Percentiles rank a stretch among this genome's conserved stretches.
Evolutionary conservation across 1,284 basidiomycete species (phyloP).

Genomic region (Sporisorium graminicola): DNA sequence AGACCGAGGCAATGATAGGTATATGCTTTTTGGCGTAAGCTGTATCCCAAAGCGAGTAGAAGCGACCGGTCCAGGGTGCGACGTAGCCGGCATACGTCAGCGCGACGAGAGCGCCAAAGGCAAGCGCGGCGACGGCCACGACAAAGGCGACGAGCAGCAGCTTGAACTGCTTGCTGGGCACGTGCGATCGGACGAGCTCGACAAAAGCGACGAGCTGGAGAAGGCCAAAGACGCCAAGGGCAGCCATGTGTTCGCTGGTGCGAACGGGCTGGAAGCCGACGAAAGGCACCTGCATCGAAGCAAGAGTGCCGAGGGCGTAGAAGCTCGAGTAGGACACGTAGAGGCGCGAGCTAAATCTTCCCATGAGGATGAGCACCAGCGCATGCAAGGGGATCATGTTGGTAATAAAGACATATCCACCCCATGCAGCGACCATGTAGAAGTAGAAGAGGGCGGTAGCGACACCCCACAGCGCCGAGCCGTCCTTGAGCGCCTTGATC

Average conservation of each 20-base stretch:
- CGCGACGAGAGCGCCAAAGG: constrained; percentile 71
- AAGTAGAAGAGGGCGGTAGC: constrained; percentile 96
- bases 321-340: constrained; percentile 97
- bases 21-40: constrained; percentile 97
- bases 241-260: constrained; percentile 99
- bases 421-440: constrained; percentile 99
- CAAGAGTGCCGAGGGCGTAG: constrained; percentile 96
- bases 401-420: constrained; percentile 99
- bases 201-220: constrained; percentile 96
- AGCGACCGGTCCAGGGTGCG: constrained; percentile 98
- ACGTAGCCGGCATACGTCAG: constrained; percentile 96
- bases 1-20: constrained; percentile 98
- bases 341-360: constrained; percentile 89
- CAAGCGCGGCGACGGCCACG: constrained; percentile 80
- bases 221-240: constrained; percentile 94
- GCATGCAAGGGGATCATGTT: constrained; percentile 99
- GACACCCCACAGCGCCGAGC: constrained; percentile 91
- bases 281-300: constrained; percentile 99
- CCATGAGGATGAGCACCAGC: constrained; percentile 93
- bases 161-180: constrained; percentile 94
- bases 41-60: constrained; percentile 99
- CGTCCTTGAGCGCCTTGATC: constrained; percentile 96
- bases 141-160: constrained; percentile 74
- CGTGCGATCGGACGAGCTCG: constrained; percentile 87
- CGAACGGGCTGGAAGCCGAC: constrained; percentile 98